A percentile compares a stretch with the other conserved stretches of the same genome.
These are phyloP conservation scores for Paralagenidium karlingii DNA, from an alignment of 352 stramenopile species.

Conservation along the genomic window DNA sequence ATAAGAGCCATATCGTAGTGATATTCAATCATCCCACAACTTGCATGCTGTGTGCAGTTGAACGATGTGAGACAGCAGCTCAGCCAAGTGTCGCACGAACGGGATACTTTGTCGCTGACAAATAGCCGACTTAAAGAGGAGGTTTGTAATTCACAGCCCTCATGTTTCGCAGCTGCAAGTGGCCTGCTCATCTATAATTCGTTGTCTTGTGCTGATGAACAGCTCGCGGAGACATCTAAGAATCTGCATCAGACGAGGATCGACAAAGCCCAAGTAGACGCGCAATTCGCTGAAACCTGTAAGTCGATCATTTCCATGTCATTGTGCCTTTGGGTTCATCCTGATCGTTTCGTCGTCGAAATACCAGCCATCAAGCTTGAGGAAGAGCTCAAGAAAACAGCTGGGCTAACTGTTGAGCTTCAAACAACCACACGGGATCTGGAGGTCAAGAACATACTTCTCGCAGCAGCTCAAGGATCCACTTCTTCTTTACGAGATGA, in stretches of 20 bases:
- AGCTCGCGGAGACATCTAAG: slow-evolving; percentile 48
- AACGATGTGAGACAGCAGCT: slow-evolving; percentile 60
- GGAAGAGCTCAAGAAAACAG: slow-evolving; percentile 55
- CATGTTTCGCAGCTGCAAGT: too few species aligned
- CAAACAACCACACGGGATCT: too few species aligned
- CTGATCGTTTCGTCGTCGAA: slow-evolving; percentile 1
- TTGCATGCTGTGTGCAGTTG: too few species aligned
- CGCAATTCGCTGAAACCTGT: slow-evolving; percentile 53
- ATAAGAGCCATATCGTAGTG: not conserved
- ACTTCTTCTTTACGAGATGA: slow-evolving; percentile 55
- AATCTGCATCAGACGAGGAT: slow-evolving; percentile 47
- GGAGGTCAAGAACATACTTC: too few species aligned
- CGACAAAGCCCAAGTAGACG: slow-evolving; percentile 59
- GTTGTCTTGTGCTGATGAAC: too few species aligned
- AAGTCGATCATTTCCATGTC: slow-evolving; percentile 5
- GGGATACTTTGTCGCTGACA: slow-evolving; percentile 58
- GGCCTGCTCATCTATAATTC: too few species aligned
- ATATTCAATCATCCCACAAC: not conserved
- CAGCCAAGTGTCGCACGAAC: slow-evolving; percentile 51
- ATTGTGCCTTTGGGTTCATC: not conserved
- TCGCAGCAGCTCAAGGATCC: too few species aligned
- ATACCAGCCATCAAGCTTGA: slow-evolving; percentile 36
- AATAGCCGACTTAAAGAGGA: slow-evolving; percentile 73
- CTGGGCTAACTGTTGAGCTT: too few species aligned
- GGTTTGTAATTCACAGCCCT: too few species aligned